phyloP scores from a whole-genome alignment of 148 eudicot species.

The Euryodendron excelsum region DNA sequence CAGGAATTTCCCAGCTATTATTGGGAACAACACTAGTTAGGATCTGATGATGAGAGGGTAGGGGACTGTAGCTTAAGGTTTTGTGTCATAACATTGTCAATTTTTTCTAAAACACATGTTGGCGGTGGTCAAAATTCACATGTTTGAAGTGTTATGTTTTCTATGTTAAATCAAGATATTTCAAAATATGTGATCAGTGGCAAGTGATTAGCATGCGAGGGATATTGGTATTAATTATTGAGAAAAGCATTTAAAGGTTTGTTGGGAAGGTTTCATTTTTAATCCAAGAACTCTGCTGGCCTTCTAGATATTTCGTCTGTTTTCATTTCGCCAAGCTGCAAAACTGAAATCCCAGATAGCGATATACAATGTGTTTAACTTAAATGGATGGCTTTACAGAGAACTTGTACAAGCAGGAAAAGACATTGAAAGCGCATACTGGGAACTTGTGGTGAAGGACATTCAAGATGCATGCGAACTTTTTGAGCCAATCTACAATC shows the following conservation, averaged over 20 bases:
- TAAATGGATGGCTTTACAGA: conserved; percentile 40
- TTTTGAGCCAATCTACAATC: conserved; percentile 84
- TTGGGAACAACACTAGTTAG: no score
- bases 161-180: not conserved
- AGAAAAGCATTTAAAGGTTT: not conserved
- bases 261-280: not conserved
- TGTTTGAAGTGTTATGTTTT: not conserved
- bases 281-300: not conserved
- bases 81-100: not conserved
- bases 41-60: not conserved
- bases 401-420: conserved; percentile 81
- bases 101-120: not conserved
- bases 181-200: not conserved
- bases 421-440: conserved; percentile 89
- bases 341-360: not conserved
- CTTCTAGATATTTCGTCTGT: not conserved
- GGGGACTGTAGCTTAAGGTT: not conserved
- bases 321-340: not conserved
- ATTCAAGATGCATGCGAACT: conserved; percentile 95
- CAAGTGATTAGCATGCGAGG: not conserved
- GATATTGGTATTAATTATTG: not conserved
- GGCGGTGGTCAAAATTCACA: not conserved
- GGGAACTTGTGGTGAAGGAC: conserved; percentile 97
- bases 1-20: no score
- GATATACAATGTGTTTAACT: not conserved